Conservation (phyloP, 2,329 filamentous ascomycete genomes). For the Aspergillus hiratsukae region DNA sequence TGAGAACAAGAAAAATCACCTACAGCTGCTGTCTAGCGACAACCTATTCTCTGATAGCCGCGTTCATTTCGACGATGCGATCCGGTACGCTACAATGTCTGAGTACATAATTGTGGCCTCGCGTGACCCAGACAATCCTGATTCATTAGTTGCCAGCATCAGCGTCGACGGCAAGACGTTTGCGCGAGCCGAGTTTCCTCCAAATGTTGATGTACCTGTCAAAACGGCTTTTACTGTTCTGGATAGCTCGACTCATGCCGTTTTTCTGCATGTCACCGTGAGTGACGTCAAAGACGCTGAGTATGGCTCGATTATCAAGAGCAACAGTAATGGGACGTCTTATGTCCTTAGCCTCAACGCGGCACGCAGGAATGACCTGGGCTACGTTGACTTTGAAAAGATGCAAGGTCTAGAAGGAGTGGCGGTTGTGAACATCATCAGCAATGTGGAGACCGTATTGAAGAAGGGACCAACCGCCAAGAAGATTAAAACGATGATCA, state of each 20-base stretch:
- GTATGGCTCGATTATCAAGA: slow-evolving; percentile 90
- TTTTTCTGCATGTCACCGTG: slow-evolving; percentile 90
- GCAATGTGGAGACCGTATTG: slow-evolving; percentile 63
- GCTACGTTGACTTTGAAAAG: slow-evolving; percentile 94
- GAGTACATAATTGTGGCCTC: slow-evolving; percentile 92
- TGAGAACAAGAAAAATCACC: slow-evolving; percentile 58
- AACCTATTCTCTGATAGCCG: slow-evolving; percentile 69
- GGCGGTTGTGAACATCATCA: slow-evolving; percentile 77
- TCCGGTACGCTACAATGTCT: slow-evolving; percentile 88
- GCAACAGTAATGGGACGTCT: slow-evolving; percentile 95
- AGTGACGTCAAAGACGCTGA: slow-evolving; percentile 60
- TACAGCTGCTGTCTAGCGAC: slow-evolving; percentile 70
- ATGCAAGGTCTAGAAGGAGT: slow-evolving; percentile 90
- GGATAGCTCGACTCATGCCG: slow-evolving; percentile 88
- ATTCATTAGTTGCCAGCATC: slow-evolving; percentile 70
- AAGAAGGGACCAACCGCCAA: slow-evolving; percentile 61
- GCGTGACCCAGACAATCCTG: slow-evolving; percentile 55
- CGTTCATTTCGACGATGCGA: slow-evolving; percentile 64
- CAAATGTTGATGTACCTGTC: slow-evolving; percentile 73
- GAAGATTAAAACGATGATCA: slow-evolving; percentile 83
- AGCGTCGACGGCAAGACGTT: slow-evolving; percentile 82
- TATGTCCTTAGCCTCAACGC: slow-evolving; percentile 78
- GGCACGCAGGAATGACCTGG: slow-evolving; percentile 73
- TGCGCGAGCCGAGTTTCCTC: slow-evolving; percentile 78
- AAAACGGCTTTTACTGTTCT: slow-evolving; percentile 86